Evolutionary conservation across 805 yeast species (phyloP), one percentile per base, ranked within the genome.

Genomic region (Saccharomycopsis selenospora): DNA sequence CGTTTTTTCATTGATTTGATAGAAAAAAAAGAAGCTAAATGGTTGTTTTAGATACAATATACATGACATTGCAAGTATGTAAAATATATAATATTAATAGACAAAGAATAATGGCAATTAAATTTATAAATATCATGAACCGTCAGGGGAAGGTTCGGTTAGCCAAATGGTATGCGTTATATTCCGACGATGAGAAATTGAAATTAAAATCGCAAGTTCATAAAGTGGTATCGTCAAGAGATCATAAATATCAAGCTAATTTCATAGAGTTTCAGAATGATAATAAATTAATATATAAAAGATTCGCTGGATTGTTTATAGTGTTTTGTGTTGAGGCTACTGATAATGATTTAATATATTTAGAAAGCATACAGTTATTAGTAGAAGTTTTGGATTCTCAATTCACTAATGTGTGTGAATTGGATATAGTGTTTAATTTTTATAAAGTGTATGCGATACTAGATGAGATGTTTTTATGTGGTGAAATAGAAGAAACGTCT

Each of bases 91-190:
- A n/a, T n/a, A n/a, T n/a, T n/a, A n/a, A n/a, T n/a, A n/a, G n/a
- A n/a, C 14, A 29, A 14, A 11, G 5, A 6, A 49, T 25, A 33
- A 88, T 89, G 96, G 74, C 87, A 3, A 75, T 90, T 14, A 89
- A 87, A 55, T 91, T 78, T 66, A 71, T 91, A 36, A 66, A 90
- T 38, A 83, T 91, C 41, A 80, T 91, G 62, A 91, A 91, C 62
- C 75, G 96, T 50, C 97, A 91, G 66, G 98, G 99, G n/a, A 85
- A 85, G 55, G 79, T 91, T 20, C 76, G 99, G 51, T 67, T 91
- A 13, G 82, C 86, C 5, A 84, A 88, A 63, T 90, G 95, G 90
- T 91, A 75, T 61, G 61, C 62, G 6, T 66, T 72, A 6, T 67
- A 66, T 50, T 49, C 68, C 3, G 75, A 75, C 40, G 57, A 62